These are phyloP conservation scores for Ammopiptanthus mongolicus DNA, from an alignment of 306 rosid species.

Conservation along the genomic window DNA sequence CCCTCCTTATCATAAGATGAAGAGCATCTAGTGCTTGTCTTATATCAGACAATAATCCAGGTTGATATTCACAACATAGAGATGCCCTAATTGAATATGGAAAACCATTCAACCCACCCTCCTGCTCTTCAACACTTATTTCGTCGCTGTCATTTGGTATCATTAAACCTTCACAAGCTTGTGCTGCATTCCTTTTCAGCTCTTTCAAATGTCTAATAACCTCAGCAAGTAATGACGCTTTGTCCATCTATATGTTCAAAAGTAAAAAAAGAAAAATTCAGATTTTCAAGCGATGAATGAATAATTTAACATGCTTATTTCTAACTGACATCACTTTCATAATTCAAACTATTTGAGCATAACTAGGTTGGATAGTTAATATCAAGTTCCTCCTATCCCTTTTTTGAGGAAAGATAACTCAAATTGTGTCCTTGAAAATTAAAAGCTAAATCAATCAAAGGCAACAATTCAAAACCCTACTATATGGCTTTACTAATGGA, in stretches of 20 bases:
- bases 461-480: not conserved
- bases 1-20: conserved; percentile 46
- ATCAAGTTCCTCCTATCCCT: not conserved
- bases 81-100: conserved; percentile 59
- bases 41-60: conserved; percentile 55
- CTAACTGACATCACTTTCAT: not conserved
- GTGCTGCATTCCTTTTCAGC: conserved; percentile 49
- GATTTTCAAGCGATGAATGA: not conserved
- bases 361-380: not conserved
- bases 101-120: conserved; percentile 38
- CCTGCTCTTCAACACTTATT: conserved; percentile 61
- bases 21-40: conserved; percentile 55
- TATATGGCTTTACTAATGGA: not conserved
- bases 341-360: not conserved
- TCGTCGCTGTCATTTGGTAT: conserved; percentile 64
- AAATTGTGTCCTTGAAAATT: not conserved
- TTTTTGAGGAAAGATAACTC: not conserved
- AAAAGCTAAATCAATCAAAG: not conserved
- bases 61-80: conserved; percentile 60
- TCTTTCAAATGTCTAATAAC: conserved; percentile 58
- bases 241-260: conserved; percentile 61
- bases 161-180: conserved; percentile 45
- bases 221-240: conserved; percentile 66
- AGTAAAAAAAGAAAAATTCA: not conserved
- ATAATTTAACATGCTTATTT: not conserved